A percentile compares a stretch with the other conserved stretches of the same genome.
These are phyloP conservation scores for Trichoderma breve DNA, from an alignment of 2,329 filamentous ascomycete species.

Conservation along the genomic window DNA sequence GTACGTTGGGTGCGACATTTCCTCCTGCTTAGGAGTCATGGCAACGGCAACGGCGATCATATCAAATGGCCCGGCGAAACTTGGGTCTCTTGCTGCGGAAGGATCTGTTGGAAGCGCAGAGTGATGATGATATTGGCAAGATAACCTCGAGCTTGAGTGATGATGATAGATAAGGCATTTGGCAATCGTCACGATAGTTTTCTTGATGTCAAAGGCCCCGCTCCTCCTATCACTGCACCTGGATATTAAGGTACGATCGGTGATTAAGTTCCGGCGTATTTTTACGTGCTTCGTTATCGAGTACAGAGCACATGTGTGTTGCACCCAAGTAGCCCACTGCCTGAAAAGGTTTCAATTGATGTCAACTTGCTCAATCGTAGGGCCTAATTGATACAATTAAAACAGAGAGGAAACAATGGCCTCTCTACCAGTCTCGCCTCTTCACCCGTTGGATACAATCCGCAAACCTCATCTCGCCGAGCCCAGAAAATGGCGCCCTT, in stretches of 20 bases:
- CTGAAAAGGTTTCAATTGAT: not conserved
- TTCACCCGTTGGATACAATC: not conserved
- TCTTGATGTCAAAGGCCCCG: not conserved
- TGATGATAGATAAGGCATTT: not conserved
- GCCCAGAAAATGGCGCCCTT: not conserved
- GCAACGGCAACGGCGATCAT: not conserved
- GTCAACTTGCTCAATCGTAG: not conserved
- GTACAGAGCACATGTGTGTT: not conserved
- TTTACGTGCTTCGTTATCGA: not conserved
- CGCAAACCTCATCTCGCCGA: not conserved
- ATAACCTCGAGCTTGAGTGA: not conserved
- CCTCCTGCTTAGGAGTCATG: not conserved
- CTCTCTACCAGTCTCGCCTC: not conserved
- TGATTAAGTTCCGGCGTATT: not conserved
- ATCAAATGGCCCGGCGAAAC: not conserved
- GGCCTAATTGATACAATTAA: not conserved
- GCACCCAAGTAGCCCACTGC: not conserved
- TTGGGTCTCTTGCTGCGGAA: not conserved
- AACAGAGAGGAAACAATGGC: not conserved
- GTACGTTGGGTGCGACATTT: not conserved
- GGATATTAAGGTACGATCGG: too few relatives aligned
- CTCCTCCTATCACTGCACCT: not conserved
- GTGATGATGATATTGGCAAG: not conserved
- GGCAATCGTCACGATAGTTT: not conserved
- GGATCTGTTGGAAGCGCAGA: not conserved